Evolutionary conservation across 169 alveolate genomes (phyloP), one percentile per base, ranked within the genome.

Genomic region (Cryptosporidium viatorum): DNA sequence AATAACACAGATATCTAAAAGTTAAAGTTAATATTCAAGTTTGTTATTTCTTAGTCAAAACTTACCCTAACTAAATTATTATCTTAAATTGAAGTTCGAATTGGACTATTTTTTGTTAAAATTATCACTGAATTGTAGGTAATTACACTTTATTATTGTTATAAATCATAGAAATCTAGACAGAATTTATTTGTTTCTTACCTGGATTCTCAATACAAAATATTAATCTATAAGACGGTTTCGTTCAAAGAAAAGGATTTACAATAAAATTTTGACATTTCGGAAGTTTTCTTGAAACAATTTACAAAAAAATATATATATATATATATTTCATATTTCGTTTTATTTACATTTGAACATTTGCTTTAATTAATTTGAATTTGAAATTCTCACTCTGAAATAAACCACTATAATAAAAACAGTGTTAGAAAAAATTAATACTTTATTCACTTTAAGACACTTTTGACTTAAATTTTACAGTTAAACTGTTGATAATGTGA

Each of bases 41-140:
- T 9, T 14, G 16, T 55, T 26, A 55, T 4, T 55, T 10, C 5
- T 55, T n/a, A 55, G 37, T 18, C 55, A n/a, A 55, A 55, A 55
- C 67, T 55, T 55, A 55, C 67, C 67, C 67, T 55, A 55, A 55
- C 67, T 55, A 55, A 55, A 26, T 55, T 55, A 6, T 16, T 55
- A 26, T 23, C 37, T 55, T 55, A 55, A 21, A 26, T n/a, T 55
- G 62, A 52, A 14, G 29, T 16, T 52, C 1, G 31, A 23, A 18
- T 52, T 29, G 16, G 7, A 23, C 9, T 6, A 18, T 52, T 52
- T 52, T 21, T 52, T 52, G 9, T 23, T 52, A 14, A 26, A 55
- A 23, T 26, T 23, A 55, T 23, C 18, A 23, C 0, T 6, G 14
- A 9, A 10, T 23, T 3, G 14, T n/a, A 23, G 12, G 21, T 55